phyloP scores from a whole-genome alignment of 192 early-diverging fungal genomes.

The Coemansia aciculifera region DNA sequence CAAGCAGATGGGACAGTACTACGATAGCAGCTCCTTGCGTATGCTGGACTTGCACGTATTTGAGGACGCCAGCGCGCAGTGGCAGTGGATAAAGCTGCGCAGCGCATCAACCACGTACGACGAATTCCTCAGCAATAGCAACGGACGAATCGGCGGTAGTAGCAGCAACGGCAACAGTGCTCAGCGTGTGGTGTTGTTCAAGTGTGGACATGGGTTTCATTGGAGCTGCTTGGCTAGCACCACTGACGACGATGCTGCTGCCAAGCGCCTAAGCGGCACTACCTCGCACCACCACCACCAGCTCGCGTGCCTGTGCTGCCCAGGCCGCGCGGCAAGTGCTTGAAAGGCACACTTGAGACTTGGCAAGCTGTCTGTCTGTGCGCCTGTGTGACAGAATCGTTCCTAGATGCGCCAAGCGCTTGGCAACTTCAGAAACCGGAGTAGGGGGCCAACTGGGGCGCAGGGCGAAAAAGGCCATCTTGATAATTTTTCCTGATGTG shows the following conservation, averaged over 20 bases:
- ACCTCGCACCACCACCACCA: conserved; percentile 1
- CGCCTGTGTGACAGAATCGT: background rate
- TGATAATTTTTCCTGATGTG: background rate
- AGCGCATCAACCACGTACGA: conserved; percentile 26
- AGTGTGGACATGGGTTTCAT: conserved; percentile 49
- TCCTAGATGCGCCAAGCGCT: conserved; percentile 9
- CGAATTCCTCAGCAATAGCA: conserved; percentile 13
- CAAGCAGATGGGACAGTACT: conserved; percentile 39
- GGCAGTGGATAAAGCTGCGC: conserved; percentile 57
- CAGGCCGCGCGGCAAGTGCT: conserved; percentile 5
- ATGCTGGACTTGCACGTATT: conserved; percentile 54
- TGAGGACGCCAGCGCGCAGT: conserved; percentile 47
- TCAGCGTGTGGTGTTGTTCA: conserved; percentile 41
- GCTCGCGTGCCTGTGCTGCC: conserved; percentile 30
- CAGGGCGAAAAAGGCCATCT: background rate
- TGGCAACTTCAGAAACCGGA: background rate
- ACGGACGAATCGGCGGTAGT: background rate
- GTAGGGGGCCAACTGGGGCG: background rate
- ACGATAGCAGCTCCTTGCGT: conserved; percentile 36
- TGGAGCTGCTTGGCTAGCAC: conserved; percentile 21
- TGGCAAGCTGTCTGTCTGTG: background rate
- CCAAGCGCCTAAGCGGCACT: conserved; percentile 1
- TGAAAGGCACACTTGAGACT: background rate
- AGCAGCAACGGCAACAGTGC: conserved; percentile 5
- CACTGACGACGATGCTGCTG: background rate